Base-by-base conservation (phyloP, 768 basidiomycete species). In the Macrocybe gigantea region DNA sequence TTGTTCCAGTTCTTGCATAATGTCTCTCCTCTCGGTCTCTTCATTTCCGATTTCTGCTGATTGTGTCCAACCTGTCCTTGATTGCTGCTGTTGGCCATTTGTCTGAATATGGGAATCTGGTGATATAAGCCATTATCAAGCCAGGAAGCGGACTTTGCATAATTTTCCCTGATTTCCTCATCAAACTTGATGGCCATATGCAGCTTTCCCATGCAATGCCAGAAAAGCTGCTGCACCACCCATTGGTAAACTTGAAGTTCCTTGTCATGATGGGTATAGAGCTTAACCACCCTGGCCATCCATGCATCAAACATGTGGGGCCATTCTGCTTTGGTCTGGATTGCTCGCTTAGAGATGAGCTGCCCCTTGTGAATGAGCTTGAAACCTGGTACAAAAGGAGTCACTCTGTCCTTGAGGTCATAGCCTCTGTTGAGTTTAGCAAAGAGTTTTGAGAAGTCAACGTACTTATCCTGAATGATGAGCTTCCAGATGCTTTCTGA, bases 291-390 rank as follows among this genome's bases (percentile, higher is more conserved):
- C n/a, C 37, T 53, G 1, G 34, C 33, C 5, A 15, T 13, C 56
- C 53, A 56, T 2, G 53, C 53, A 15, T 41, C 49, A 38, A 54
- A 56, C 10, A 54, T 46, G 5, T 51, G 45, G 36, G 39, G 37
- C 53, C 52, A 56, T 2, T 56, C 55, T 7, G 55, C 35, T 33
- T 56, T 48, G 29, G 38, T 33, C 14, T 36, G 39, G 43, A 56
- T 9, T 30, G 44, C 8, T 1, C 38, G 45, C 14, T 41, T 47
- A 1, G 49, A n/a, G n/a, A n/a, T n/a, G n/a, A n/a, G n/a, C n/a
- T n/a, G n/a, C n/a, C n/a, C n/a, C n/a, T n/a, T n/a, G n/a, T n/a
- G n/a, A n/a, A n/a, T n/a, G n/a, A n/a, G n/a, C n/a, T n/a, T n/a
- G n/a, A n/a, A n/a, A n/a, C n/a, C n/a, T n/a, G n/a, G n/a, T n/a